These are phyloP conservation scores for Globisporangium takayamanum DNA, from an alignment of 352 stramenopile species.

Conservation along the genomic window DNA sequence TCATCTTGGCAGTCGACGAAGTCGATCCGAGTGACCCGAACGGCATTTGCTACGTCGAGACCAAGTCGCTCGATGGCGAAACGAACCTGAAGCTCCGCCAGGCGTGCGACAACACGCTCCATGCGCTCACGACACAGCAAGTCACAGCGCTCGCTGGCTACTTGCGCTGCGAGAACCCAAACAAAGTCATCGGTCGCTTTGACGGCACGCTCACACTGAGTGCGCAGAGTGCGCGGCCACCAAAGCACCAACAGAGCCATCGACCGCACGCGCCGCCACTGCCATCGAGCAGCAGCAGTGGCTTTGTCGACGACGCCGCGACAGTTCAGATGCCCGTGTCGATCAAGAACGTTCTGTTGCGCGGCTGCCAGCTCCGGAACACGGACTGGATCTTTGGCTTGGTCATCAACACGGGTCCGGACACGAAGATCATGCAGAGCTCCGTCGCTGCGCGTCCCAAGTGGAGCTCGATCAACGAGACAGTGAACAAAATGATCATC, in stretches of 20 bases:
- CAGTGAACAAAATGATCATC: conserved; percentile 78
- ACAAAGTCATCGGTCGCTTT: conserved; percentile 78
- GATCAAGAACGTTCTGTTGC: conserved; percentile 86
- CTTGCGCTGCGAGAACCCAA: conserved; percentile 68
- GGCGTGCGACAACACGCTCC: conserved; percentile 42
- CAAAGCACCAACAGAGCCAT: conserved; percentile 8
- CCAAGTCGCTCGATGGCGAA: conserved; percentile 90
- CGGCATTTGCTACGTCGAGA: conserved; percentile 88
- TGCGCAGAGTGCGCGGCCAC: conserved; percentile 9
- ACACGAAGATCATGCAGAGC: conserved; percentile 86
- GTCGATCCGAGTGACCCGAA: conserved; percentile 33
- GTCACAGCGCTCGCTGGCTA: conserved; percentile 37
- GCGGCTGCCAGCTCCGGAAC: conserved; percentile 82
- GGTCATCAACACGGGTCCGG: conserved; percentile 84
- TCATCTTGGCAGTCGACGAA: conserved; percentile 79
- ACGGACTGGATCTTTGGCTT: conserved; percentile 87
- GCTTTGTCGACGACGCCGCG: conserved; percentile 7
- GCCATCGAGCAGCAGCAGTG: conserved; percentile 1
- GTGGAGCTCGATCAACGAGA: conserved; percentile 81
- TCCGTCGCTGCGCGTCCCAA: conserved; percentile 49
- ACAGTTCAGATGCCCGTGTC: conserved; percentile 46
- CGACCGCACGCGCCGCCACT: neutral
- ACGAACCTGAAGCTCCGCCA: conserved; percentile 89
- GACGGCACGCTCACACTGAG: conserved; percentile 51
- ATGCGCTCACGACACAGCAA: conserved; percentile 27